Conservation (phyloP, 1,284 basidiomycete species). For the Acaromyces ingoldii region DNA sequence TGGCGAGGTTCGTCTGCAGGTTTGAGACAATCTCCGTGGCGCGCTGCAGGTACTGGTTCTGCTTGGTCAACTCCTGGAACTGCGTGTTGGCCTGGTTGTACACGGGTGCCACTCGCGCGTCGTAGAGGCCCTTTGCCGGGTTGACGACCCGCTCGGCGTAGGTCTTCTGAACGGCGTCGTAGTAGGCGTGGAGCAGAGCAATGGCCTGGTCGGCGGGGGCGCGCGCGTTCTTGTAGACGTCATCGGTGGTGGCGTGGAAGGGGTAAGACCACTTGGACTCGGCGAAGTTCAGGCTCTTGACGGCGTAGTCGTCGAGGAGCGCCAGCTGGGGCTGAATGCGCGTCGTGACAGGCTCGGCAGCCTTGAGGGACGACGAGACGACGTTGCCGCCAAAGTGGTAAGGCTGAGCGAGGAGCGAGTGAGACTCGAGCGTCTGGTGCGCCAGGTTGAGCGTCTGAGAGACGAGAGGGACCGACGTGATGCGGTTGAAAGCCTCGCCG, state of each 20-base stretch:
- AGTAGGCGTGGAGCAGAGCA: slow-evolving; percentile 27
- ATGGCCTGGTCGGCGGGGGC: slow-evolving; percentile 31
- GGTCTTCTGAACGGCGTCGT: slow-evolving; percentile 25
- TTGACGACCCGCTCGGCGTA: slow-evolving; percentile 40
- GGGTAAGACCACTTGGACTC: slow-evolving; percentile 47
- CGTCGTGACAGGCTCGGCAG: slow-evolving; percentile 37
- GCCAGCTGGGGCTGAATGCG: slow-evolving; percentile 42
- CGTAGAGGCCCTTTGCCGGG: slow-evolving; percentile 38
- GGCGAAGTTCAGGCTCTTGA: slow-evolving; percentile 43
- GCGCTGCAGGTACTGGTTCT: slow-evolving; percentile 42
- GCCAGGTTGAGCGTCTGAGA: slow-evolving; percentile 37
- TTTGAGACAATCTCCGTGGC: slow-evolving; percentile 40
- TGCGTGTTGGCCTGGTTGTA: slow-evolving; percentile 29
- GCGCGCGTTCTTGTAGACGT: slow-evolving; percentile 34
- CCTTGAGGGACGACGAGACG: slow-evolving; percentile 28
- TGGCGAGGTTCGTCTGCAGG: slow-evolving; percentile 34
- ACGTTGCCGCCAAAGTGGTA: slow-evolving; percentile 37
- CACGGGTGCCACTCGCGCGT: slow-evolving; percentile 31
- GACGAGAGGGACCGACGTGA: slow-evolving; percentile 38
- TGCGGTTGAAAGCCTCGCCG: slow-evolving; percentile 34
- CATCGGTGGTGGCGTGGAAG: slow-evolving; percentile 43
- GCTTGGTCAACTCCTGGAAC: slow-evolving; percentile 45
- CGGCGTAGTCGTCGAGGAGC: slow-evolving; percentile 33
- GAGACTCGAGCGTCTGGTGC: slow-evolving; percentile 36
- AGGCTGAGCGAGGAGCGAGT: slow-evolving; percentile 29